Conservation (phyloP, 345 rosid species). For the Linum trigynum region DNA sequence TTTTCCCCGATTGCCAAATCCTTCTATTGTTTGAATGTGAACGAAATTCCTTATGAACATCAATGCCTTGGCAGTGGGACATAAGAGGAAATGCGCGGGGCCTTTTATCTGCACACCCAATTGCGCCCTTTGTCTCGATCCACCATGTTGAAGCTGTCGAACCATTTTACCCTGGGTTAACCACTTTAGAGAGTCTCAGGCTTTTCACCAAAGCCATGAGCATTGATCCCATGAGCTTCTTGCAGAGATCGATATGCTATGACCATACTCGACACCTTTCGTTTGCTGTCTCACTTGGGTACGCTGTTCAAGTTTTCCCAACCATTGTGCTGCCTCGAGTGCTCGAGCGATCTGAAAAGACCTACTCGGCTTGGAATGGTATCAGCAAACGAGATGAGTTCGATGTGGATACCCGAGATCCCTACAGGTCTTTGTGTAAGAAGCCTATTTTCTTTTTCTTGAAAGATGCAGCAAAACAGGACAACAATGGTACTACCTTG, state of each 20-base stretch:
- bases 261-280: constrained; percentile 46
- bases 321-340: constrained; percentile 50
- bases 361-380: constrained; percentile 81
- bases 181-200: constrained; percentile 54
- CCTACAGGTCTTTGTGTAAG: constrained; percentile 50
- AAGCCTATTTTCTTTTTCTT: constrained; percentile 46
- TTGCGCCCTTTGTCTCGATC: constrained; percentile 75
- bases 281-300: constrained; percentile 64
- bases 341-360: constrained; percentile 64
- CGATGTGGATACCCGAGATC: constrained; percentile 69
- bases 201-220: constrained; percentile 70
- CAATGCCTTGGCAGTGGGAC: constrained; percentile 61
- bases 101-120: constrained; percentile 65
- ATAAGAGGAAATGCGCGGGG: constrained; percentile 78
- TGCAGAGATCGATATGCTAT: constrained; percentile 78
- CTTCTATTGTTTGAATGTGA: no score
- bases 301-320: constrained; percentile 77
- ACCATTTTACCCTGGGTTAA: constrained; percentile 72
- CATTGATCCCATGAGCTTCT: constrained; percentile 55
- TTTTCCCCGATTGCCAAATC: background rate
- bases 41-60: background rate
- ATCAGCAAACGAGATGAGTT: constrained; percentile 47
- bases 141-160: constrained; percentile 86
- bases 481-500: constrained; percentile 30
- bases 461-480: constrained; percentile 34